phyloP scores from a whole-genome alignment of 2,329 filamentous ascomycete genomes.

The Hymenoscyphus infarciens region DNA sequence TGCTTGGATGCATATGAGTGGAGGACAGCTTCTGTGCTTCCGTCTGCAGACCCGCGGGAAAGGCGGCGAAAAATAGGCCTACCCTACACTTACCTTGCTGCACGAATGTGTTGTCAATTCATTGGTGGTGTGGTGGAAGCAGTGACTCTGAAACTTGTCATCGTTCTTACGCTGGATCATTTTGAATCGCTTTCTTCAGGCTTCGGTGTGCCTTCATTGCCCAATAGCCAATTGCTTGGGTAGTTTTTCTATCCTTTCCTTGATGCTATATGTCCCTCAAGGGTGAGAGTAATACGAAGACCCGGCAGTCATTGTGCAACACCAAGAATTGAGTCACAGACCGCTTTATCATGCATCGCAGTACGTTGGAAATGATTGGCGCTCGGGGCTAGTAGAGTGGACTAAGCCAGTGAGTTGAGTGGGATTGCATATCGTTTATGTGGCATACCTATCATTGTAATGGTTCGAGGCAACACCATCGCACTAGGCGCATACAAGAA shows the following conservation, averaged over 20 bases:
- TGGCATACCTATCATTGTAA: neutral
- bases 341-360: neutral
- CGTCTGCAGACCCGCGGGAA: neutral
- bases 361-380: neutral
- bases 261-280: neutral
- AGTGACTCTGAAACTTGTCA: neutral
- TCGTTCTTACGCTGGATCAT: neutral
- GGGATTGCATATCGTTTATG: neutral
- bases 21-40: neutral
- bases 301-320: neutral
- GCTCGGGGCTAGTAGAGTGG: neutral
- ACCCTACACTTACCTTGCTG: neutral
- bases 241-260: neutral
- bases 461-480: neutral
- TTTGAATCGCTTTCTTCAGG: neutral
- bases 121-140: neutral
- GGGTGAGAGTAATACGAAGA: neutral
- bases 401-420: neutral
- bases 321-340: neutral
- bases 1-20: neutral
- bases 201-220: too few relatives aligned
- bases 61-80: neutral
- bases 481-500: neutral
- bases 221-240: neutral
- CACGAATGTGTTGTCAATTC: slow-evolving; percentile 2